Evolutionary conservation across 495 filamentous ascomycete species (phyloP).

Genomic region (Daldinia concentrica): DNA sequence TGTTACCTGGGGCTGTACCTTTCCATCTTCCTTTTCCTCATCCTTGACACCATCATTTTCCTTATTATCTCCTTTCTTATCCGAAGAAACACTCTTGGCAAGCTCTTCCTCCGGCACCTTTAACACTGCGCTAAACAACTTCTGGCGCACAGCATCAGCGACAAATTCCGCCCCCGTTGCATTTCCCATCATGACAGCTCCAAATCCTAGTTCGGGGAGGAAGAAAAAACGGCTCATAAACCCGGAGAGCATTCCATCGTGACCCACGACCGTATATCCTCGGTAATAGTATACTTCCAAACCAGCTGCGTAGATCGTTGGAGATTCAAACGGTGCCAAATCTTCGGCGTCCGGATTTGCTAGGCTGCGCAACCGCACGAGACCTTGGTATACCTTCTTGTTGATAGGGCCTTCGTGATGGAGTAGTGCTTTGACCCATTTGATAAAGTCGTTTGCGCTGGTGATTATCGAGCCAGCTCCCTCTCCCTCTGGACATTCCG

Average conservation of each 20-base stretch:
- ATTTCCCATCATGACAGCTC: not conserved
- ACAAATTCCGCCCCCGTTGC: not conserved
- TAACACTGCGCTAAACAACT: not conserved
- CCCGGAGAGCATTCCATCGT: not conserved
- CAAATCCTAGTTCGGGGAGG: not conserved
- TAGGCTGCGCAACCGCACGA: not conserved
- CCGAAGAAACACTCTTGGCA: not conserved
- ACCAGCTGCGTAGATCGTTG: not conserved
- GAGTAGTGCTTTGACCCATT: slow-evolving; percentile 54
- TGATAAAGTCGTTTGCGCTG: slow-evolving; percentile 61
- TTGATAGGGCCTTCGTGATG: not conserved
- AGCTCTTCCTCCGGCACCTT: not conserved
- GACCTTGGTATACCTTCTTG: not conserved
- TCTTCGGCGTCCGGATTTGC: not conserved
- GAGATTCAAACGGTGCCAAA: not conserved
- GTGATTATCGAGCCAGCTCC: not conserved
- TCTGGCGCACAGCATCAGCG: not conserved
- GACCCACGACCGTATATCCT: not conserved
- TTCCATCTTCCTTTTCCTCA: not conserved
- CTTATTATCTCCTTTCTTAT: not conserved
- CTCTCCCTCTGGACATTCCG: not conserved
- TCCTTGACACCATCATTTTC: not conserved
- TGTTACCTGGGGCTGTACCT: not conserved
- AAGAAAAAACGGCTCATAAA: not conserved
- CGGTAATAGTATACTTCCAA: not conserved